These are phyloP conservation scores for Solanum chiquidenum DNA, from an alignment of 257 asterid genomes.

Conservation along the genomic window DNA sequence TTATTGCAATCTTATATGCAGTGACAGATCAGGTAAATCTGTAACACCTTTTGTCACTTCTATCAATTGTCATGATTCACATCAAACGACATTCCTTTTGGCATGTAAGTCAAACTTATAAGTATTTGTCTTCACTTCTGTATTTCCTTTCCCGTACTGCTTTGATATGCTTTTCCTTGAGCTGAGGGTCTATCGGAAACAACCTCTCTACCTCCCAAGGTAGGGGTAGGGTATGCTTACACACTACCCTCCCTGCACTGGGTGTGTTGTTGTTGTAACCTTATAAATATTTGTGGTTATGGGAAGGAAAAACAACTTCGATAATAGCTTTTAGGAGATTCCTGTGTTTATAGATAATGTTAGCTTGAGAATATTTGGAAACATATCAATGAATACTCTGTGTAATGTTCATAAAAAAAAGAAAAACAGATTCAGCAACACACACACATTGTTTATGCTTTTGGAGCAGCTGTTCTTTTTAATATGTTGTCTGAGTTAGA, in stretches of 20 bases:
- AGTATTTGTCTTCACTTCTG: not conserved
- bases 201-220: not conserved
- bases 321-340: not conserved
- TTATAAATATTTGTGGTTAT: not conserved
- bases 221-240: not conserved
- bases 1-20: conserved; percentile 87
- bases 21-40: conserved; percentile 83
- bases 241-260: not conserved
- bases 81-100: not conserved
- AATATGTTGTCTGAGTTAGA: not conserved
- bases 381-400: not conserved
- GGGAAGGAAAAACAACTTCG: not conserved
- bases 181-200: not conserved
- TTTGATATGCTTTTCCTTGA: not conserved
- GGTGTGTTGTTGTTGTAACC: not conserved
- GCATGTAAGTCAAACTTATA: not conserved
- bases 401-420: not conserved
- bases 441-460: not conserved
- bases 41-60: not conserved
- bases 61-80: not conserved
- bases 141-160: not conserved
- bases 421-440: not conserved
- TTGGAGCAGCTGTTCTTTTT: not conserved
- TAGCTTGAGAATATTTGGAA: not conserved
- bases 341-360: not conserved